phyloP scores from a whole-genome alignment of 768 basidiomycete genomes.

The Tulasnella sp. region DNA sequence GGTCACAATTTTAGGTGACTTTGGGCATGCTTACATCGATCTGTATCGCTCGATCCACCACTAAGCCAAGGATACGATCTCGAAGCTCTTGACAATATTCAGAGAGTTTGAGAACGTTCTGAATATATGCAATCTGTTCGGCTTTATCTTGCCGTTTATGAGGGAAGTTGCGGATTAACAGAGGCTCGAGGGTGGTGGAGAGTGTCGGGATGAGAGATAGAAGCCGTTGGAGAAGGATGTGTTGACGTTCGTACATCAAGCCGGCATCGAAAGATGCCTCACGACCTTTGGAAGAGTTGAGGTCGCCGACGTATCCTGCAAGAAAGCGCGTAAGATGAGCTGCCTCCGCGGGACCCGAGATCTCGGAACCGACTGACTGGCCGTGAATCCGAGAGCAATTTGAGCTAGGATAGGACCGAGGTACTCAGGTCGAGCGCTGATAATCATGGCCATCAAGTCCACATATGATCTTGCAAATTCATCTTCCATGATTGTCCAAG shows the following conservation, averaged over 20 bases:
- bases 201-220: slow-evolving; percentile 87
- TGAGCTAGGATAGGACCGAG: slow-evolving; percentile 76
- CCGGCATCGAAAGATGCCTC: slow-evolving; percentile 40
- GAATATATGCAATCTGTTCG: slow-evolving; percentile 82
- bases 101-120: slow-evolving; percentile 77
- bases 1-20: background rate
- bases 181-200: slow-evolving; percentile 77
- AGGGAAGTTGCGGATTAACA: slow-evolving; percentile 81
- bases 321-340: background rate
- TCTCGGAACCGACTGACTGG: slow-evolving; percentile 56
- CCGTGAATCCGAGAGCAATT: slow-evolving; percentile 80
- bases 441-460: slow-evolving; percentile 83
- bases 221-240: slow-evolving; percentile 80
- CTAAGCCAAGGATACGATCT: slow-evolving; percentile 77
- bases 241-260: slow-evolving; percentile 78
- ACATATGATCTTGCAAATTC: slow-evolving; percentile 83
- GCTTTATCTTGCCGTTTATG: slow-evolving; percentile 84
- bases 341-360: background rate
- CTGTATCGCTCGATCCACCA: slow-evolving; percentile 90
- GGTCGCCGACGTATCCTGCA: background rate
- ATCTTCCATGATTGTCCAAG: slow-evolving; percentile 90
- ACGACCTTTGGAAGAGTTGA: background rate
- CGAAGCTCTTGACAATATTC: slow-evolving; percentile 81
- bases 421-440: slow-evolving; percentile 89
- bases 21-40: slow-evolving; percentile 67